Conservation (phyloP, 2,329 filamentous ascomycete species). For the Talaromyces sp. region DNA sequence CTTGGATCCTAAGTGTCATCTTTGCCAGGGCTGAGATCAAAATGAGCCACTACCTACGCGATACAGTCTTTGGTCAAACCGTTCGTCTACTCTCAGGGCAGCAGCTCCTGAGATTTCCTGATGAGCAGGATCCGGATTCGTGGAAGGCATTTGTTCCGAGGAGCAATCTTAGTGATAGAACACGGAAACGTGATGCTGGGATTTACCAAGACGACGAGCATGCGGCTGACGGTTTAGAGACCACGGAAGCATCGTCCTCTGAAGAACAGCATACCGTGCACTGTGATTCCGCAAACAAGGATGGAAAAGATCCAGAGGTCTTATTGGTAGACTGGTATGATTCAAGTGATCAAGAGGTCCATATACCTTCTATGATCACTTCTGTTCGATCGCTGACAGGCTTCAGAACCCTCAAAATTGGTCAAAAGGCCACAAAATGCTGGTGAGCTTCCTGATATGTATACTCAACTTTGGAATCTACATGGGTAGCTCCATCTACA, state of each 20-base stretch:
- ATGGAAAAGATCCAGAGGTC: neutral
- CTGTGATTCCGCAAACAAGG: neutral
- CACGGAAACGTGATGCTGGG: neutral
- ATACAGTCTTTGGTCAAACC: conserved; percentile 7
- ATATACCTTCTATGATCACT: neutral
- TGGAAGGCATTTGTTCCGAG: neutral
- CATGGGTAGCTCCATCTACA: conserved; percentile 33
- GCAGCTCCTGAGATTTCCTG: neutral
- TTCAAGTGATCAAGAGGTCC: neutral
- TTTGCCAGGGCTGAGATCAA: neutral
- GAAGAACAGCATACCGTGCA: neutral
- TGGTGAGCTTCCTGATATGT: conserved; percentile 26
- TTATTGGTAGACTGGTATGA: conserved; percentile 3
- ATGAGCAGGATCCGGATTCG: neutral
- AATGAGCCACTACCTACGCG: neutral
- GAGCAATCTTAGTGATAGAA: too few species aligned
- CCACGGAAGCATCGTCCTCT: neutral
- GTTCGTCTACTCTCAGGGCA: neutral
- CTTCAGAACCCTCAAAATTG: conserved; percentile 27
- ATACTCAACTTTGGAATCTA: conserved; percentile 40
- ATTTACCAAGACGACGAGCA: neutral
- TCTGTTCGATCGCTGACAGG: neutral
- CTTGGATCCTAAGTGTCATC: neutral
- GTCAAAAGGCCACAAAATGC: conserved; percentile 22
- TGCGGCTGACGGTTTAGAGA: neutral